Evolutionary conservation across 352 stramenopile genomes (phyloP).

Genomic region (Phytopythium delawarense): DNA sequence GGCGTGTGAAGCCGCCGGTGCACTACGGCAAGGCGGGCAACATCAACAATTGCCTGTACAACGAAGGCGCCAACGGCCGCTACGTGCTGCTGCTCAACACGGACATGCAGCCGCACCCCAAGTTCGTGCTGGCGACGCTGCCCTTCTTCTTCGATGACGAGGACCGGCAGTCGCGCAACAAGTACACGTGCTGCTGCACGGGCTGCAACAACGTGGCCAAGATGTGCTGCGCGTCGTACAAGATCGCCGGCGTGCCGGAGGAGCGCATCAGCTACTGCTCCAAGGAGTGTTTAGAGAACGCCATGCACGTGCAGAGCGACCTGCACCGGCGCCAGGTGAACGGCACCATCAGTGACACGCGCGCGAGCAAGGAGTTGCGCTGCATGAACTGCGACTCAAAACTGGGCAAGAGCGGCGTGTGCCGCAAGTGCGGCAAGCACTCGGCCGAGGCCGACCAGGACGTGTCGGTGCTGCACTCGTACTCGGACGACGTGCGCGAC

Average conservation of each 20-base stretch:
- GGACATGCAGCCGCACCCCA: conserved; percentile 85
- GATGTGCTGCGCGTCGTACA: conserved; percentile 83
- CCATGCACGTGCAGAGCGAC: conserved; percentile 70
- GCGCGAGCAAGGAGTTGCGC: conserved; percentile 58
- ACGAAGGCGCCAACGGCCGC: conserved; percentile 75
- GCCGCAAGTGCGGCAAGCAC: conserved; percentile 73
- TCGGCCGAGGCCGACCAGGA: conserved; percentile 43
- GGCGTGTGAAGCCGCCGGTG: conserved; percentile 65
- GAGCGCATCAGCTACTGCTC: conserved; percentile 85
- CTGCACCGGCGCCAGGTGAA: conserved; percentile 83
- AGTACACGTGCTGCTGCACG: conserved; percentile 69
- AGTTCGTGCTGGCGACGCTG: conserved; percentile 76
- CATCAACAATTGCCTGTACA: conserved; percentile 90
- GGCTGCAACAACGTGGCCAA: conserved; percentile 80
- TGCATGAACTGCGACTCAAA: conserved; percentile 75
- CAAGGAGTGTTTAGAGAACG: conserved; percentile 85
- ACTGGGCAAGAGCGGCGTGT: conserved; percentile 67
- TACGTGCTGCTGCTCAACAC: conserved; percentile 81
- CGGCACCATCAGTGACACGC: conserved; percentile 69
- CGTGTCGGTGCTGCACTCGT: conserved; percentile 59
- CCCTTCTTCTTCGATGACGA: conserved; percentile 88
- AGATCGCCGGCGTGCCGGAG: conserved; percentile 80
- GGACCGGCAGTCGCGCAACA: conserved; percentile 72
- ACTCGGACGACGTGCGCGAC: conserved; percentile 79
- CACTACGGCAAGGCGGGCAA: conserved; percentile 88